Percentiles rank a stretch among this genome's conserved stretches.
Conservation (phyloP, 2,329 filamentous ascomycete genomes). For the Purpureocillium lavendulum region DNA sequence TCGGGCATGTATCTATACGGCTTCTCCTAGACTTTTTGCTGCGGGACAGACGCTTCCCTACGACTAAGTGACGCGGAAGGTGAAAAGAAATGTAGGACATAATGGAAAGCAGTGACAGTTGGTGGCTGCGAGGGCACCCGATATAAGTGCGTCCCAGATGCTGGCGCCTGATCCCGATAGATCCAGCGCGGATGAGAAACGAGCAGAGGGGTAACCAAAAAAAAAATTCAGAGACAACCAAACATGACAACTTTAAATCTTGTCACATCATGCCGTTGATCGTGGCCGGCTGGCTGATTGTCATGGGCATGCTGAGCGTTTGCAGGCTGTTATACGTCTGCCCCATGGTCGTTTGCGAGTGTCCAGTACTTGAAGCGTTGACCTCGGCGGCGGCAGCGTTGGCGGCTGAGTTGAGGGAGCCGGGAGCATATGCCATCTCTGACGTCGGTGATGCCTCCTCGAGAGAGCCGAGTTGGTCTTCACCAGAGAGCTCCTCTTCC, state of each 20-base stretch:
- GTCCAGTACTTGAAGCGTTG: too few relatives aligned
- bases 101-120: constrained; percentile 4
- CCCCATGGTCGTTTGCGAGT: too few relatives aligned
- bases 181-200: too few relatives aligned
- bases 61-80: constrained; percentile 1
- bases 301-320: constrained; percentile 57
- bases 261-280: constrained; percentile 37
- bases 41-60: constrained; percentile 14
- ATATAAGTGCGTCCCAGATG: neutral
- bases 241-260: constrained; percentile 10
- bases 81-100: constrained; percentile 12
- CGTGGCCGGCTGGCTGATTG: constrained; percentile 46
- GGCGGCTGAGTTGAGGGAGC: constrained; percentile 39
- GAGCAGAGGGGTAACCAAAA: constrained; percentile 9
- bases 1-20: constrained; percentile 15
- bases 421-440: constrained; percentile 52
- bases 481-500: constrained; percentile 73
- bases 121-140: neutral
- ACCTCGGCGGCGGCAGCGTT: constrained; percentile 15
- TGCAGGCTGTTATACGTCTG: constrained; percentile 49
- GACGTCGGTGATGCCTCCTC: constrained; percentile 72
- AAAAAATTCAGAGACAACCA: constrained; percentile 10
- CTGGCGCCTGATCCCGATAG: too few relatives aligned
- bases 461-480: constrained; percentile 73
- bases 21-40: constrained; percentile 15